Percentiles rank a stretch among this genome's conserved stretches.
These are phyloP conservation scores for Lipomyces kockii DNA, from an alignment of 805 yeast genomes.

Conservation along the genomic window DNA sequence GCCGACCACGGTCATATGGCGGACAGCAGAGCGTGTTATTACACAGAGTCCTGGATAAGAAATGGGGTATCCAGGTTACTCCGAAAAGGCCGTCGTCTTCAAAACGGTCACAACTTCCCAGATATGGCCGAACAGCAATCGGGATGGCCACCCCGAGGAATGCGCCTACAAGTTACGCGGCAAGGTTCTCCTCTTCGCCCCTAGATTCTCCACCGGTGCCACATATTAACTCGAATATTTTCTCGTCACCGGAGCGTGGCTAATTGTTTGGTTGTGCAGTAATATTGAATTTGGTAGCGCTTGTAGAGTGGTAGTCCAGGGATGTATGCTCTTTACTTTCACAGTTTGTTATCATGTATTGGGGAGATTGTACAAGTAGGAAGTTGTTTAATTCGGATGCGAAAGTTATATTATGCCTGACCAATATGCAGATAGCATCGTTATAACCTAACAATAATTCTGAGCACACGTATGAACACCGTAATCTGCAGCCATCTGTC, in stretches of 20 bases:
- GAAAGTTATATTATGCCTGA: not conserved
- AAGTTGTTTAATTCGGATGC: not conserved
- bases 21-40: constrained; percentile 36
- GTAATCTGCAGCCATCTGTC: not conserved
- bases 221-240: constrained; percentile 27
- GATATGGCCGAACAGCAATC: not conserved
- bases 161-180: constrained; percentile 1
- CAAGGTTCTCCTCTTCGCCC: constrained; percentile 33
- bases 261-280: not conserved
- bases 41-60: constrained; percentile 45
- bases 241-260: constrained; percentile 32
- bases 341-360: not conserved
- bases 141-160: constrained; percentile 15
- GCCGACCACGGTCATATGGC: constrained; percentile 12
- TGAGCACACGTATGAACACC: not conserved
- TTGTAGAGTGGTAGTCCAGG: too few species aligned
- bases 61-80: constrained; percentile 46
- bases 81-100: constrained; percentile 35
- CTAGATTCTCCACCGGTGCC: constrained; percentile 34
- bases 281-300: not conserved
- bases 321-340: too few species aligned
- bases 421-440: not conserved
- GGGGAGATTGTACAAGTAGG: not conserved
- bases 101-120: not conserved
- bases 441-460: not conserved